Evolutionary conservation across 1,284 basidiomycete genomes (phyloP), one percentile per base, ranked within the genome.

Genomic region (Agaricales sp.): DNA sequence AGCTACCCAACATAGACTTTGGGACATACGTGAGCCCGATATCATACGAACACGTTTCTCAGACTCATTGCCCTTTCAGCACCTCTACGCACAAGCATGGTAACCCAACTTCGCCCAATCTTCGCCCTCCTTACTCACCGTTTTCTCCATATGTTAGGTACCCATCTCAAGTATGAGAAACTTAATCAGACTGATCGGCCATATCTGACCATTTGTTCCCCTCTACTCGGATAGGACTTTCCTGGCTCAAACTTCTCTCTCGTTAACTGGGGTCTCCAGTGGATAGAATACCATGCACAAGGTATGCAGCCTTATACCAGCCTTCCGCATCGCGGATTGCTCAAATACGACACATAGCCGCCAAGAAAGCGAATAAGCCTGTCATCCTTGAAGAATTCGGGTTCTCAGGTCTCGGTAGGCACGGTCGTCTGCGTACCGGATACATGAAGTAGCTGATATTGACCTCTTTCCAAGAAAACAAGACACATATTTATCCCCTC

Each of bases 371-470:
- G 0, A 64, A 65, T 24, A 80, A 80, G 53, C 77, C 77, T 1
- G 55, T 78, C 12, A 60, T 79, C 12, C 56, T 79, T 13, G 77
- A 80, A 54, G 77, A 78, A 52, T 78, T 78, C 52, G 75, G 76
- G n/a, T 57, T 73, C 1, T 57, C 54, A 20, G 71, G 71, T 21
- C 52, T 71, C 3, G 60, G 74, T 75, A 54, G 47, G 54, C 41
- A 58, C n/a, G n/a, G 52, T 30, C 18, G 47, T 25, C 41, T 12
- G 16, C 13, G 19, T 4, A 12, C 6, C 30, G 30, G 11, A n/a
- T n/a, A 11, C 13, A 41, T n/a, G n/a, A 38, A 23, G 23, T 16
- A 43, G 14, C n/a, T 46, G 37, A 37, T 24, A 11, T 35, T 19
- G 4, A 19, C 47, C n/a, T 25, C 13, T 18, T 4, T 6, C 43